Conservation (phyloP, 768 basidiomycete genomes). For the Floccularia luteovirens region DNA sequence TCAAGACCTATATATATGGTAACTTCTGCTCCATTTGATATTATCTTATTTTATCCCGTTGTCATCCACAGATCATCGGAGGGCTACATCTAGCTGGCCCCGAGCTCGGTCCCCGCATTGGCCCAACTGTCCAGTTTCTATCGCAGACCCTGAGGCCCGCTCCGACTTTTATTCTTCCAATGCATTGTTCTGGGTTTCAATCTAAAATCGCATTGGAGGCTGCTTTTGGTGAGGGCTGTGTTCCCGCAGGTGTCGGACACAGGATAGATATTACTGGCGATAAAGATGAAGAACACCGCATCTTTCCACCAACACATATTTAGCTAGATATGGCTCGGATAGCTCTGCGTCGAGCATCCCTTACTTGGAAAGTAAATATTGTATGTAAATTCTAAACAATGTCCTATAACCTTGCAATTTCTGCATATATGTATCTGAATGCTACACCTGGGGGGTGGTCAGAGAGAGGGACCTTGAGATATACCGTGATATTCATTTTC, state of each 20-base stretch:
- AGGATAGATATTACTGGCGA: constrained; percentile 51
- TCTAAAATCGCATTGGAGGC: constrained; percentile 63
- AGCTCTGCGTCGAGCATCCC: too few species aligned
- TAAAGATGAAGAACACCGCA: constrained; percentile 29
- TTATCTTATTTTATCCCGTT: background rate
- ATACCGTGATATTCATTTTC: too few species aligned
- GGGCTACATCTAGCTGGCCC: constrained; percentile 79
- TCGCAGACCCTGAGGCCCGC: constrained; percentile 50
- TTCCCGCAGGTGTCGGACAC: constrained; percentile 72
- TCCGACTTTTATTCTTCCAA: constrained; percentile 67
- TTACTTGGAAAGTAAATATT: too few species aligned
- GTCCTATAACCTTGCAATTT: too few species aligned
- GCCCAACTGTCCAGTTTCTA: constrained; percentile 66
- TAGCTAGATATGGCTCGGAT: too few species aligned
- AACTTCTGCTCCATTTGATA: constrained; percentile 1
- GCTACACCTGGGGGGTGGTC: too few species aligned
- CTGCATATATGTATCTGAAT: too few species aligned
- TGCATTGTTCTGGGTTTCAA: constrained; percentile 83
- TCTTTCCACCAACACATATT: constrained; percentile 24
- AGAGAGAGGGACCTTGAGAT: too few species aligned
- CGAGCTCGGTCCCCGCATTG: constrained; percentile 55
- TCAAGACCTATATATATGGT: constrained; percentile 74
- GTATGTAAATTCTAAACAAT: too few species aligned
- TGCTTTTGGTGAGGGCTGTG: constrained; percentile 67
- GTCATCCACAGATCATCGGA: constrained; percentile 51